These are phyloP conservation scores for Russula ochroleuca DNA, from an alignment of 768 basidiomycete species.

Conservation along the genomic window DNA sequence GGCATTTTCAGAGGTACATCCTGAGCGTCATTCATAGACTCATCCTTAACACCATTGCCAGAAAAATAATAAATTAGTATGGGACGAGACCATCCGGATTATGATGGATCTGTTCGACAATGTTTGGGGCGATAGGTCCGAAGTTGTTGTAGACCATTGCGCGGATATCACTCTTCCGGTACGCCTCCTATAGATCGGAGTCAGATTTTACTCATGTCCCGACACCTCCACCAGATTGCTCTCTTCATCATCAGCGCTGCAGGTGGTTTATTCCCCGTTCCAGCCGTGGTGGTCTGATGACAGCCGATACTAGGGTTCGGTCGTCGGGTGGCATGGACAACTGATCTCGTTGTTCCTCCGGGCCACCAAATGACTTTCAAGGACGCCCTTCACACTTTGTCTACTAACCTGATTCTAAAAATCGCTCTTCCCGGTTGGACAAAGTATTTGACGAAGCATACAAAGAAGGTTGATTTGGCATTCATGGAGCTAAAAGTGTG, in stretches of 20 bases:
- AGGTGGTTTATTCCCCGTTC: conserved; percentile 26
- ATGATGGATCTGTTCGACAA: conserved; percentile 36
- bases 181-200: conserved; percentile 20
- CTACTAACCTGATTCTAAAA: conserved; percentile 38
- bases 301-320: conserved; percentile 42
- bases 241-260: conserved; percentile 54
- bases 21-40: neutral
- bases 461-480: conserved; percentile 36
- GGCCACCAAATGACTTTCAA: conserved; percentile 51
- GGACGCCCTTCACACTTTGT: conserved; percentile 45
- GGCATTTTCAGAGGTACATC: conserved; percentile 55
- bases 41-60: conserved; percentile 9
- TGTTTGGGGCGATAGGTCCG: conserved; percentile 44
- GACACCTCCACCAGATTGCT: conserved; percentile 40
- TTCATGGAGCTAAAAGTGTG: conserved; percentile 44
- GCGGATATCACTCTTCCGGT: conserved; percentile 56
- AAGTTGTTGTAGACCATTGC: conserved; percentile 43
- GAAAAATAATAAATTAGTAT: conserved; percentile 40
- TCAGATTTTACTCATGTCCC: neutral
- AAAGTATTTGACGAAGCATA: conserved; percentile 36
- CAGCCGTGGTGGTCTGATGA: neutral
- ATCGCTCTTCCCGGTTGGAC: conserved; percentile 41
- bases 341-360: conserved; percentile 38
- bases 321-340: conserved; percentile 46
- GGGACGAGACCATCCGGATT: conserved; percentile 37